Evolutionary conservation across 73 alveolate genomes (phyloP).

Genomic region (Paramecium sexaurelia): DNA sequence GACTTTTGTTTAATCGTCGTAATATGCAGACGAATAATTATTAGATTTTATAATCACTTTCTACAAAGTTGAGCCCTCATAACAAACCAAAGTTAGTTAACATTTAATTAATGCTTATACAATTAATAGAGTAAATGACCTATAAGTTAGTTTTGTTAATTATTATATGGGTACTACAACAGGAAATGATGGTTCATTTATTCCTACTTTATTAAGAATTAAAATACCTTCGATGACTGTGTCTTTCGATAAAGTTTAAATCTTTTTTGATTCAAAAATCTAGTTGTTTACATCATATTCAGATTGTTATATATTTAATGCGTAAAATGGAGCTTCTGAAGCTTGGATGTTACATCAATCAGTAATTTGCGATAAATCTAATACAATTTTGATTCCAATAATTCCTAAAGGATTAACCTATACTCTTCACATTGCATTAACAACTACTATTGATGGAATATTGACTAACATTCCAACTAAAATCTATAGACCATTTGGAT

Average conservation of each 20-base stretch:
- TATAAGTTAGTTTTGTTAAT: slow-evolving; percentile 3
- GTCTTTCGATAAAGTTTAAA: background rate
- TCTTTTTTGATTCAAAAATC: slow-evolving; percentile 25
- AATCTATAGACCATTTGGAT: background rate
- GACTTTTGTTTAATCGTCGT: background rate
- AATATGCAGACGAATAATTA: slow-evolving; percentile 13
- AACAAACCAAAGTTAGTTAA: background rate
- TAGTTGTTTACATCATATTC: background rate
- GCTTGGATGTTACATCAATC: background rate
- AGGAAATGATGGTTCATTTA: background rate
- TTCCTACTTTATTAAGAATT: slow-evolving; percentile 19
- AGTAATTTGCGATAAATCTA: background rate
- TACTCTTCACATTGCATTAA: background rate
- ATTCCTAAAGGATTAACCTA: background rate
- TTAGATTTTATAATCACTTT: background rate
- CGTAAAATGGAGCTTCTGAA: background rate
- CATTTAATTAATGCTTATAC: slow-evolving; percentile 49
- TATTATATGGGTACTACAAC: slow-evolving; percentile 40
- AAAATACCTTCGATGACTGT: background rate
- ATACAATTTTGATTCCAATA: background rate
- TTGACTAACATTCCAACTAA: background rate
- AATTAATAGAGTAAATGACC: background rate
- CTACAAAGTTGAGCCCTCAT: background rate
- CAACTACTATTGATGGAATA: background rate
- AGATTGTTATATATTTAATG: background rate